Percentiles rank a stretch among this genome's conserved stretches.
Evolutionary conservation across 176 grass and related monocot species (phyloP).

Genomic region (Oryza glaberrima): DNA sequence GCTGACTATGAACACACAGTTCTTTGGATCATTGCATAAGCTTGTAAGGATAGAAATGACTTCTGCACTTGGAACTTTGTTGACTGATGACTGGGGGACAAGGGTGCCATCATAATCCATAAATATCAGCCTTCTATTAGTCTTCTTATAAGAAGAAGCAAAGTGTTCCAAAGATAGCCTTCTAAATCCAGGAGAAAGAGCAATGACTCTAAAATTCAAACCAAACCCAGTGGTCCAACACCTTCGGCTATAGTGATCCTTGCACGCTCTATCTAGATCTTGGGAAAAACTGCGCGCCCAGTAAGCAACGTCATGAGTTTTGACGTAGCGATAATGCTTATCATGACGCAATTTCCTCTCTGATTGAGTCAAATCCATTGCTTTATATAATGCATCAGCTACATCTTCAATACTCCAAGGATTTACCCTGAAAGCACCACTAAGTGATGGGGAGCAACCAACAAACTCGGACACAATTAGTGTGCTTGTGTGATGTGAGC

Average conservation of each 20-base stretch:
- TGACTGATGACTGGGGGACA: slow-evolving; percentile 63
- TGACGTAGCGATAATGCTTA: slow-evolving; percentile 81
- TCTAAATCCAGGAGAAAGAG: slow-evolving; percentile 78
- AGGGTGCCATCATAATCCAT: slow-evolving; percentile 92
- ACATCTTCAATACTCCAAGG: slow-evolving; percentile 88
- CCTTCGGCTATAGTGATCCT: slow-evolving; percentile 72
- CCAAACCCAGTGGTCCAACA: slow-evolving; percentile 80
- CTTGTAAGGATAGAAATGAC: slow-evolving; percentile 70
- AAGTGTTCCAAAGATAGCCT: slow-evolving; percentile 67
- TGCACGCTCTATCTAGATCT: slow-evolving; percentile 78
- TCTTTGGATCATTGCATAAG: slow-evolving; percentile 67
- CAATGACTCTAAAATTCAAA: slow-evolving; percentile 73
- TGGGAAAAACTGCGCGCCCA: slow-evolving; percentile 76
- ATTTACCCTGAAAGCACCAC: slow-evolving; percentile 83
- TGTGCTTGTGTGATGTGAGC: slow-evolving; percentile 53
- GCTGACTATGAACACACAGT: slow-evolving; percentile 82
- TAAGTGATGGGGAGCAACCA: slow-evolving; percentile 89
- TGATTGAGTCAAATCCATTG: slow-evolving; percentile 46
- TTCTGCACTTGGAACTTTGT: slow-evolving; percentile 64
- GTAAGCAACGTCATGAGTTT: slow-evolving; percentile 67
- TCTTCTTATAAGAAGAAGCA: slow-evolving; percentile 59
- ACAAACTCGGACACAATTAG: slow-evolving; percentile 88
- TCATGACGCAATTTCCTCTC: slow-evolving; percentile 75
- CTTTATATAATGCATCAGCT: slow-evolving; percentile 64
- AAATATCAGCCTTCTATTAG: slow-evolving; percentile 68